Evolutionary conservation across 176 grass and related monocot genomes (phyloP).

Genomic region (Oryza glumipatula): DNA sequence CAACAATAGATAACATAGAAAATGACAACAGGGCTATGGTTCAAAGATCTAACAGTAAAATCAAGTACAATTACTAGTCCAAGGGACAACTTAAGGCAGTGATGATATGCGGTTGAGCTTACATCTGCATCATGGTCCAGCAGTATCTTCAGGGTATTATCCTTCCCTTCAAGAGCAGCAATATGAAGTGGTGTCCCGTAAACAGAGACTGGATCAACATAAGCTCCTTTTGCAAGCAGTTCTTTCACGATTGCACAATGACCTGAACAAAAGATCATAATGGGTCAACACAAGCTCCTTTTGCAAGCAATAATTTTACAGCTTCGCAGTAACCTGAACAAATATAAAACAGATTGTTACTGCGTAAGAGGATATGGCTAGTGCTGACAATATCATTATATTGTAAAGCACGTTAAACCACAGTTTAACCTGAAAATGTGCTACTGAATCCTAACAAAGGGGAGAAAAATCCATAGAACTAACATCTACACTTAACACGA

Average conservation of each 20-base stretch:
- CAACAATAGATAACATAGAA: no score
- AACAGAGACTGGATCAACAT: conserved; percentile 11
- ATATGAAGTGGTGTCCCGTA: conserved; percentile 40
- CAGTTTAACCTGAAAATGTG: no score
- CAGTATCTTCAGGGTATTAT: conserved; percentile 37
- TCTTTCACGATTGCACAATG: no score
- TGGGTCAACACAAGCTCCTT: neutral
- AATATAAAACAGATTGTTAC: conserved; percentile 15
- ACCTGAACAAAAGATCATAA: no score
- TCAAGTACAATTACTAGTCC: neutral
- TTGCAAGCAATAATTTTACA: conserved; percentile 31
- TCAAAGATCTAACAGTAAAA: no score
- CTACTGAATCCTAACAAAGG: no score
- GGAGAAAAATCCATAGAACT: no score
- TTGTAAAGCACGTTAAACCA: no score
- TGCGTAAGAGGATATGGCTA: neutral
- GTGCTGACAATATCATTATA: no score
- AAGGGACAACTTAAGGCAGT: neutral
- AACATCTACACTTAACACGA: no score
- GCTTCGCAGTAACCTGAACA: conserved; percentile 32
- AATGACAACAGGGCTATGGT: no score
- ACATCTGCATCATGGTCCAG: conserved; percentile 44
- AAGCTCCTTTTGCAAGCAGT: no score
- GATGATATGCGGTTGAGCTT: conserved; percentile 3
- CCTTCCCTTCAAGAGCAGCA: neutral